A percentile compares a stretch with the other conserved stretches of the same genome.
phyloP scores from a whole-genome alignment of 2,329 filamentous ascomycete genomes.

The Allantophomopsis lycopodina region DNA sequence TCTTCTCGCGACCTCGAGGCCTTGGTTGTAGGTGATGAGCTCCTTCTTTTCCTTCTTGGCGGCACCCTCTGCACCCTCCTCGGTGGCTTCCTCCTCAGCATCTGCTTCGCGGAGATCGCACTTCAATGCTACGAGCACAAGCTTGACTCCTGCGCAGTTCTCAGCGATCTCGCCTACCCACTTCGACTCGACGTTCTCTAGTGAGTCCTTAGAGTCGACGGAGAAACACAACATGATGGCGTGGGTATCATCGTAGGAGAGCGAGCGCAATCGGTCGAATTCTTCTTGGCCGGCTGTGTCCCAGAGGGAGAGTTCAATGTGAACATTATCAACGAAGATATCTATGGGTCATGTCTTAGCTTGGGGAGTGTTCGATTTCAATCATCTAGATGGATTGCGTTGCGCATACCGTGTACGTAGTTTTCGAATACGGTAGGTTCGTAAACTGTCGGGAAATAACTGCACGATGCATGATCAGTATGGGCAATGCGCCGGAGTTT shows the following conservation, averaged over 20 bases:
- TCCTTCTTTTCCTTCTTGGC: slow-evolving; percentile 46
- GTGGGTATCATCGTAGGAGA: slow-evolving; percentile 95
- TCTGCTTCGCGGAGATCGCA: slow-evolving; percentile 80
- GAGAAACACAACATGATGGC: slow-evolving; percentile 98
- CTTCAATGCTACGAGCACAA: slow-evolving; percentile 91
- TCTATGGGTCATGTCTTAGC: slow-evolving; percentile 36
- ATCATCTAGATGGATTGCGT: too few relatives aligned
- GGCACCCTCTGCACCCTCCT: slow-evolving; percentile 25
- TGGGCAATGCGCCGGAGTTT: too few relatives aligned
- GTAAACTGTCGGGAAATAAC: slow-evolving; percentile 96
- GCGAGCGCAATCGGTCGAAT: slow-evolving; percentile 88
- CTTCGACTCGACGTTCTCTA: slow-evolving; percentile 97
- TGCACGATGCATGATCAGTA: slow-evolving; percentile 20
- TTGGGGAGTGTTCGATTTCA: too few relatives aligned
- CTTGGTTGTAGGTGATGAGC: slow-evolving; percentile 82
- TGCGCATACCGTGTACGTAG: slow-evolving; percentile 77
- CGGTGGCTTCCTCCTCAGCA: slow-evolving; percentile 44
- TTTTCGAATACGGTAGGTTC: slow-evolving; percentile 98
- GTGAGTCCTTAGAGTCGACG: slow-evolving; percentile 87
- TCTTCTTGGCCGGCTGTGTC: slow-evolving; percentile 98
- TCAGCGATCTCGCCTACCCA: slow-evolving; percentile 98
- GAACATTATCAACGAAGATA: slow-evolving; percentile 94
- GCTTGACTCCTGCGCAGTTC: slow-evolving; percentile 89
- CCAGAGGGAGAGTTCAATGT: slow-evolving; percentile 96
- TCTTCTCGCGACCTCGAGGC: slow-evolving; percentile 77